Base-by-base conservation (phyloP, 805 yeast genomes). In the Pichia californica region DNA sequence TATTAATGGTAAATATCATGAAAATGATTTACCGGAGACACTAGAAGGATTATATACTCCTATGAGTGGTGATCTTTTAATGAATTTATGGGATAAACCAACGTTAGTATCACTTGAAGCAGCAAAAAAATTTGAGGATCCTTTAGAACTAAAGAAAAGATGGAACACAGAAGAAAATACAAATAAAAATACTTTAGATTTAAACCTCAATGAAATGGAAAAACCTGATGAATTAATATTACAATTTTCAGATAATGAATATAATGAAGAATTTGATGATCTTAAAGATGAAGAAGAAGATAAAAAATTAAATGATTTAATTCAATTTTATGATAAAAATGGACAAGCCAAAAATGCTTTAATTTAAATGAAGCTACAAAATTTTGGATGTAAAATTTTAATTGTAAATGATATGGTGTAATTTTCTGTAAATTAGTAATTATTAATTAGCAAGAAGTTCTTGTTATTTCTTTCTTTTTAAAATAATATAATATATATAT, bases 31-130 rank as follows among this genome's bases (percentile, higher is more conserved):
- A 4, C 44, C 44, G 25, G 61, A 60, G 3, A 71, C 67, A 8
- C 49, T 52, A 20, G 68, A 70, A 3, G 69, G 72, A 46, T 55
- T 63, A 6, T 82, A 83, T 48, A 68, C 67, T n/a, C 69, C 71
- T 1, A 58, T 43, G 64, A 66, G 54, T 16, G 61, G 57, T 13
- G 54, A 50, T 13, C 47, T 66, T 16, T 44, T 59, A 32, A 59
- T 58, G 8, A 61, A 54, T 20, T 51, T 62, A 4, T 56, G 59
- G 47, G 15, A 36, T 13, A 19, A 40, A 5, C 29, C 41, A 23
- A 25, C 30, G 11, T 31, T 23, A 3, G 20, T 15, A 21, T 29
- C 40, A 25, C 18, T 33, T 15, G 16, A 18, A 27, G 43, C 35
- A 14, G 32, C 48, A 3, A 44, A 44, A 6, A 40, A 33, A 7